These are phyloP conservation scores for Claviceps pazoutovae DNA, from an alignment of 2,329 filamentous ascomycete species.

Conservation along the genomic window DNA sequence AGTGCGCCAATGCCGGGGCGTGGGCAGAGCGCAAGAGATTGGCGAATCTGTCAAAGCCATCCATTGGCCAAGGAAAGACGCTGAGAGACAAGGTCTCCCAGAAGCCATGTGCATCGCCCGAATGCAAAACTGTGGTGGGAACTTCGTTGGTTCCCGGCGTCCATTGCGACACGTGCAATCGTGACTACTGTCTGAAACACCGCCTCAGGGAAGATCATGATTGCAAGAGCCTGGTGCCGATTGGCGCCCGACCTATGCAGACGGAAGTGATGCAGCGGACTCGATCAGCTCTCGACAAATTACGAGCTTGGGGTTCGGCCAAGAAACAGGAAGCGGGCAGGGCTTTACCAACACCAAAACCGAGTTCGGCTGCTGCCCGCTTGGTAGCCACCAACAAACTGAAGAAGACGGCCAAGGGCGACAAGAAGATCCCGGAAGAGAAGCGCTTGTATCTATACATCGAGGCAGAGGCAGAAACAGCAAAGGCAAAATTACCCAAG, in stretches of 20 bases:
- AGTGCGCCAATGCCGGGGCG: slow-evolving; percentile 45
- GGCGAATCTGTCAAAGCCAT: slow-evolving; percentile 38
- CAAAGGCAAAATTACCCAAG: slow-evolving; percentile 68
- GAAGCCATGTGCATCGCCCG: slow-evolving; percentile 52
- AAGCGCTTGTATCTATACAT: slow-evolving; percentile 86
- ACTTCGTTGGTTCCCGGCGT: slow-evolving; percentile 54
- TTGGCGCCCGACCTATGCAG: slow-evolving; percentile 33
- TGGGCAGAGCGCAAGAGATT: slow-evolving; percentile 45
- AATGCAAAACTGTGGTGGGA: slow-evolving; percentile 58
- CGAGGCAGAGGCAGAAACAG: slow-evolving; percentile 78
- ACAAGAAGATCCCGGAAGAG: slow-evolving; percentile 63
- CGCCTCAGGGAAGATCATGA: slow-evolving; percentile 69
- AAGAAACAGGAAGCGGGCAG: slow-evolving; percentile 52
- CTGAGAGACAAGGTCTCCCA: slow-evolving; percentile 42
- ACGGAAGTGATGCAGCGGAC: slow-evolving; percentile 47
- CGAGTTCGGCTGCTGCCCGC: slow-evolving; percentile 48
- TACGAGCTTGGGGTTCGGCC: slow-evolving; percentile 67
- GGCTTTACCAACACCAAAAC: slow-evolving; percentile 48
- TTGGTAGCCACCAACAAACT: slow-evolving; percentile 59
- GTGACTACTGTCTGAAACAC: slow-evolving; percentile 66
- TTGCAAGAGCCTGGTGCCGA: slow-evolving; percentile 58
- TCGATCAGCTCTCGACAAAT: slow-evolving; percentile 57
- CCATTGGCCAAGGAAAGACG: slow-evolving; percentile 38
- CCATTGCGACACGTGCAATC: slow-evolving; percentile 57
- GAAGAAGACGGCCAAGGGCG: slow-evolving; percentile 82